Evolutionary conservation across 2,329 filamentous ascomycete genomes (phyloP).

Genomic region (Botrytis aclada): DNA sequence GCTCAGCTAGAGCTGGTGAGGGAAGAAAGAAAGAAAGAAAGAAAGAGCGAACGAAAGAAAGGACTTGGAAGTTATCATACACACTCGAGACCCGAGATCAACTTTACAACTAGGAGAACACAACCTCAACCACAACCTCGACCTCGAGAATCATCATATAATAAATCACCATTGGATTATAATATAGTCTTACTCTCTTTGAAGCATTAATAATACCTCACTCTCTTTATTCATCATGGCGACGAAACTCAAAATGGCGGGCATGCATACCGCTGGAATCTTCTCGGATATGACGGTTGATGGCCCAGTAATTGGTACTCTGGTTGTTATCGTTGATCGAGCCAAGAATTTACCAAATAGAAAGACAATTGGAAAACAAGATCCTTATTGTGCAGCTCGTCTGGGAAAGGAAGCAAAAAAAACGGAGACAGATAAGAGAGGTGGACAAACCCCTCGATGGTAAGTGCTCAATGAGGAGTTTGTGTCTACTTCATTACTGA

Average conservation of each 20-base stretch:
- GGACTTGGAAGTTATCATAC: background rate
- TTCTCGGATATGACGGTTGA: constrained; percentile 92
- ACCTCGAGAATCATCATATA: background rate
- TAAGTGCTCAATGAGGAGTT: constrained; percentile 45
- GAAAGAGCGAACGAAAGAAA: background rate
- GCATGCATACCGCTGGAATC: constrained; percentile 83
- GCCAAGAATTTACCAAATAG: constrained; percentile 96
- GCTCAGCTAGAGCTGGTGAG: constrained; percentile 28
- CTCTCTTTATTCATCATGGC: constrained; percentile 43
- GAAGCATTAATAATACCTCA: background rate
- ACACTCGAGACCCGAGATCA: constrained; percentile 4
- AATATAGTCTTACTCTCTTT: constrained; percentile 1
- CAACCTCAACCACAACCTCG: background rate
- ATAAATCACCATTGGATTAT: background rate
- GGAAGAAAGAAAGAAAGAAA: constrained; percentile 24
- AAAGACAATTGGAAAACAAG: constrained; percentile 97
- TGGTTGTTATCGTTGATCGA: constrained; percentile 88
- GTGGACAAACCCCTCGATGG: constrained; percentile 95
- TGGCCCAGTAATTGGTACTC: constrained; percentile 86
- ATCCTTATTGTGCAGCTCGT: constrained; percentile 91
- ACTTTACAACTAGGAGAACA: background rate
- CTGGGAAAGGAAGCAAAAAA: constrained; percentile 97
- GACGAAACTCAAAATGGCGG: constrained; percentile 55
- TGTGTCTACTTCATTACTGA: constrained; percentile 23
- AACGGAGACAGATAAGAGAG: constrained; percentile 88